These are phyloP conservation scores for Pythium myriotylum DNA, from an alignment of 352 stramenopile species.

Conservation along the genomic window DNA sequence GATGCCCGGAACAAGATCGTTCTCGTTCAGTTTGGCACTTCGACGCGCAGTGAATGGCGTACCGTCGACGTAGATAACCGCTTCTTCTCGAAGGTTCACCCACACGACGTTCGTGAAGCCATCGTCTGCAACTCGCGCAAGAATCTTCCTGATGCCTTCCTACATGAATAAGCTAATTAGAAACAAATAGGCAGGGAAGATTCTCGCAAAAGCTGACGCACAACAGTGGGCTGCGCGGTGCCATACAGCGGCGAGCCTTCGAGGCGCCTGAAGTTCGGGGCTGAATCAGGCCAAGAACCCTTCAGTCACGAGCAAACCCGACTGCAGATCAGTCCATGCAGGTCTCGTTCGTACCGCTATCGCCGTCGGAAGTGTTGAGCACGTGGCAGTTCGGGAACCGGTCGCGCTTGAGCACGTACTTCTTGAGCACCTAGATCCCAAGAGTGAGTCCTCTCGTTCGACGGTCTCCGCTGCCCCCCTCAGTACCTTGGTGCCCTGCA, in stretches of 20 bases:
- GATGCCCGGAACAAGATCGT: constrained; percentile 80
- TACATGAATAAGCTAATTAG: not conserved
- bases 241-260: constrained; percentile 73
- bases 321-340: not conserved
- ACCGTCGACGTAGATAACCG: constrained; percentile 83
- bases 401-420: constrained; percentile 87
- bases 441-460: too few relatives aligned
- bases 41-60: constrained; percentile 69
- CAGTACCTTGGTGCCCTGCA: constrained; percentile 72
- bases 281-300: constrained; percentile 22
- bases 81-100: constrained; percentile 85
- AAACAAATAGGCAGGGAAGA: not conserved
- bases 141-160: constrained; percentile 78
- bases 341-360: constrained; percentile 41
- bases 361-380: constrained; percentile 59
- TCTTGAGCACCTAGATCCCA: constrained; percentile 68
- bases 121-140: constrained; percentile 61
- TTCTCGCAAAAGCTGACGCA: constrained; percentile 24
- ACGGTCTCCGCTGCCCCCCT: too few relatives aligned
- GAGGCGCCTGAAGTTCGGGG: constrained; percentile 80
- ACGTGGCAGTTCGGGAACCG: constrained; percentile 81
- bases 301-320: not conserved
- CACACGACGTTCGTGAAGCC: constrained; percentile 83
- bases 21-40: constrained; percentile 81
- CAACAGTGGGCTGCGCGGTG: constrained; percentile 70